Evolutionary conservation across 352 stramenopile genomes (phyloP).

Genomic region (Phytophthora nicotianae): DNA sequence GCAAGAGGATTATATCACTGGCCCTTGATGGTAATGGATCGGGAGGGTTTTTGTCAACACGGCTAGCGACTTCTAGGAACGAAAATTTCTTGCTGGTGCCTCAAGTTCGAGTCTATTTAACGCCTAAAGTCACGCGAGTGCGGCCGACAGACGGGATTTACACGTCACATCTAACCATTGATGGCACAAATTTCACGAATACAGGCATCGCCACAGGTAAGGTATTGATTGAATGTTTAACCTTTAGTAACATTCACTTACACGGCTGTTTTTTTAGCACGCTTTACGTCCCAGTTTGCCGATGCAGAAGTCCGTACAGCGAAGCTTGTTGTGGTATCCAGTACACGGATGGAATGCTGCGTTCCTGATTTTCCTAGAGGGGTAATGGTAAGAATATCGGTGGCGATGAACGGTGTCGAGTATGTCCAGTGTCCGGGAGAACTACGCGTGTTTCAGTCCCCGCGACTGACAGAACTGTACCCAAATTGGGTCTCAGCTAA

Average conservation of each 20-base stretch:
- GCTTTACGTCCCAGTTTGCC: constrained; percentile 46
- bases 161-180: constrained; percentile 59
- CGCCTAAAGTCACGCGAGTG: constrained; percentile 49
- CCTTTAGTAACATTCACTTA: constrained; percentile 5
- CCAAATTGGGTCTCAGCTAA: constrained; percentile 58
- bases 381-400: constrained; percentile 47
- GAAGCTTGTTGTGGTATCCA: constrained; percentile 45
- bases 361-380: constrained; percentile 67
- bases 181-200: constrained; percentile 59
- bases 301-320: constrained; percentile 40
- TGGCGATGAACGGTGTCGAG: constrained; percentile 74
- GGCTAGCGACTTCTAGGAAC: neutral
- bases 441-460: constrained; percentile 64
- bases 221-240: constrained; percentile 9
- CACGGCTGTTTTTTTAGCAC: constrained; percentile 27
- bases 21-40: neutral
- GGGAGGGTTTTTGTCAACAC: constrained; percentile 1
- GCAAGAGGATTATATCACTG: constrained; percentile 18
- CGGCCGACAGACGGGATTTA: constrained; percentile 62
- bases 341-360: constrained; percentile 55
- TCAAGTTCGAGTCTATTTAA: constrained; percentile 53
- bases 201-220: constrained; percentile 57
- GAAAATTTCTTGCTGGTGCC: constrained; percentile 31
- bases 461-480: constrained; percentile 53
- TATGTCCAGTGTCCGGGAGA: constrained; percentile 58